These are phyloP conservation scores for Polytolypa hystricis DNA, from an alignment of 2,329 filamentous ascomycete species.

Conservation along the genomic window DNA sequence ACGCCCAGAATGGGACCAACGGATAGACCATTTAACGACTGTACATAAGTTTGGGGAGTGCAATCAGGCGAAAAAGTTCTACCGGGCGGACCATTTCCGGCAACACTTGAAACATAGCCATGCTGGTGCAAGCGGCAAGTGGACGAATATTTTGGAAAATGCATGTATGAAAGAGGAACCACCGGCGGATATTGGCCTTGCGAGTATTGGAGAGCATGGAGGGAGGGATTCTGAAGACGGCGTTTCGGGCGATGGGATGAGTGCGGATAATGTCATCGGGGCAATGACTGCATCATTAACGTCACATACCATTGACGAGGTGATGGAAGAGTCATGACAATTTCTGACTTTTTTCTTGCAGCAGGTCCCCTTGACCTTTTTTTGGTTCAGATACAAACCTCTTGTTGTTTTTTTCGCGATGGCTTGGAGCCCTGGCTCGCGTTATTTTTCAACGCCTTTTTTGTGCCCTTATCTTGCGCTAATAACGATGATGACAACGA, in stretches of 20 bases:
- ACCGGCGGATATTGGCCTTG: constrained; percentile 20
- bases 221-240: constrained; percentile 7
- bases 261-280: constrained; percentile 4
- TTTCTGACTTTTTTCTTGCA: neutral
- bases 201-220: constrained; percentile 17
- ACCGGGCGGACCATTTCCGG: constrained; percentile 90
- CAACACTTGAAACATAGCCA: constrained; percentile 98
- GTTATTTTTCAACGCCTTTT: no score
- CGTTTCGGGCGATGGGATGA: neutral
- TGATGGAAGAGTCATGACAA: constrained; percentile 13
- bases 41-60: constrained; percentile 96
- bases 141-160: constrained; percentile 96
- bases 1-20: constrained; percentile 76
- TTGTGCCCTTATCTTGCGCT: no score
- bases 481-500: no score
- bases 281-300: constrained; percentile 6
- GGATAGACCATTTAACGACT: constrained; percentile 76
- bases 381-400: no score
- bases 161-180: constrained; percentile 87
- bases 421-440: no score
- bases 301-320: constrained; percentile 15
- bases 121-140: constrained; percentile 90
- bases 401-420: no score
- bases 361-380: no score
- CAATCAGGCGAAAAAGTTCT: constrained; percentile 98